Conservation (phyloP, 371 early-diverging fungal genomes). For the Mortierella sp. region DNA sequence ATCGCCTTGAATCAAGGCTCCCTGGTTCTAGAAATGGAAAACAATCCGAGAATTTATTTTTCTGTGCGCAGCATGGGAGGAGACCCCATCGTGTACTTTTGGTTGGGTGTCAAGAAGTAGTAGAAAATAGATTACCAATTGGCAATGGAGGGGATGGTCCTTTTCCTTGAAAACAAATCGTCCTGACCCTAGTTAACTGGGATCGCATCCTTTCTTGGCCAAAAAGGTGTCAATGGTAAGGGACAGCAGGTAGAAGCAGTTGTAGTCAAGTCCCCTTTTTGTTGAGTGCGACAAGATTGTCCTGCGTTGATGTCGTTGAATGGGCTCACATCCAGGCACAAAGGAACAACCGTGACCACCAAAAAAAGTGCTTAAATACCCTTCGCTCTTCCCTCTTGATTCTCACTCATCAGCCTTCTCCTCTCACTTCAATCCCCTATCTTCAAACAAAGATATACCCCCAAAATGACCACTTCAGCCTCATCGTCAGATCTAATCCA, state of each 20-base stretch:
- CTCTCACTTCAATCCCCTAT: background rate
- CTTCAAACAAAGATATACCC: too few species aligned
- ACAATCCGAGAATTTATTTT: background rate
- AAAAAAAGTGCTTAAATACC: too few species aligned
- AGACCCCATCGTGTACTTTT: background rate
- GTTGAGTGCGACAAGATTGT: too few species aligned
- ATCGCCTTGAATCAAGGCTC: background rate
- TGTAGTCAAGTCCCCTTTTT: too few species aligned
- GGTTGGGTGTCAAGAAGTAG: background rate
- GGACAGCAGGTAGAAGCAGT: too few species aligned
- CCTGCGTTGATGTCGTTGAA: background rate
- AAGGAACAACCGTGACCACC: too few species aligned
- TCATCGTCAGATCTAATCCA: slow-evolving; percentile 14
- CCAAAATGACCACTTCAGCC: background rate
- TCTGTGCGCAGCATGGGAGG: slow-evolving; percentile 1
- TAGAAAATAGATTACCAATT: background rate
- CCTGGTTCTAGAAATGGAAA: slow-evolving; percentile 2
- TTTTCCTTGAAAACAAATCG: too few species aligned
- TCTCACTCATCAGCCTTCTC: background rate
- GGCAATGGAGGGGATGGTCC: too few species aligned
- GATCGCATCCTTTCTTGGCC: background rate
- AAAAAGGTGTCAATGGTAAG: too few species aligned
- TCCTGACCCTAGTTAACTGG: background rate
- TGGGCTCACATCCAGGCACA: too few species aligned
- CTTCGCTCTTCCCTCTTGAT: background rate